A percentile compares a stretch with the other conserved stretches of the same genome.
Conservation (phyloP, 306 rosid species). For the Cucumis cinereus region DNA sequence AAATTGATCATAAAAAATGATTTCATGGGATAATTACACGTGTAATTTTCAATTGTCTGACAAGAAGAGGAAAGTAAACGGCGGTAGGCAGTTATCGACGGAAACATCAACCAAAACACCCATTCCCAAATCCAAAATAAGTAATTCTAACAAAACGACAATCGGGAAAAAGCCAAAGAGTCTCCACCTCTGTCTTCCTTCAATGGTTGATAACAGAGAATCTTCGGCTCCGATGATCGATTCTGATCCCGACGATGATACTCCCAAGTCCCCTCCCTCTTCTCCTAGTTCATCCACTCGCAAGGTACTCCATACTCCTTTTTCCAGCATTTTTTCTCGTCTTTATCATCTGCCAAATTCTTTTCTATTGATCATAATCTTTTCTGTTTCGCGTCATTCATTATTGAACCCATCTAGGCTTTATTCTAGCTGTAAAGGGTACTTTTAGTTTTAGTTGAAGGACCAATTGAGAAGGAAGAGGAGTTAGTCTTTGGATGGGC, state of each 20-base stretch:
- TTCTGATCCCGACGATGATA: constrained; percentile 65
- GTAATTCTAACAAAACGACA: background rate
- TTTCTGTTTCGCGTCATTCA: background rate
- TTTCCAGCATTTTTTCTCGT: background rate
- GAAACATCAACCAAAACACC: background rate
- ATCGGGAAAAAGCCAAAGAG: background rate
- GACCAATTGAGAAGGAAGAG: background rate
- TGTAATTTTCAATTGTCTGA: too few relatives aligned
- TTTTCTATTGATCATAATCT: background rate
- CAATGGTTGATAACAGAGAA: constrained; percentile 69
- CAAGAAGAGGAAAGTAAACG: background rate
- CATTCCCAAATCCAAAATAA: background rate
- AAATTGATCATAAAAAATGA: too few relatives aligned
- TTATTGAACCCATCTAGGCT: background rate
- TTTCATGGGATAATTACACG: too few relatives aligned
- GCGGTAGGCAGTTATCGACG: background rate
- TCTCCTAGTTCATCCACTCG: constrained; percentile 83
- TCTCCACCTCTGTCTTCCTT: constrained; percentile 1
- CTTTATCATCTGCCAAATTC: background rate
- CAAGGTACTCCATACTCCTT: constrained; percentile 31
- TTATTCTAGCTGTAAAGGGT: background rate
- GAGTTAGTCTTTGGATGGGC: background rate
- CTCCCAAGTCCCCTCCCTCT: constrained; percentile 56
- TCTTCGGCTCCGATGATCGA: constrained; percentile 71
- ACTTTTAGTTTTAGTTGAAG: background rate